These are phyloP conservation scores for Picea glauca DNA, from an alignment of 75 land plant genomes.

Conservation along the genomic window DNA sequence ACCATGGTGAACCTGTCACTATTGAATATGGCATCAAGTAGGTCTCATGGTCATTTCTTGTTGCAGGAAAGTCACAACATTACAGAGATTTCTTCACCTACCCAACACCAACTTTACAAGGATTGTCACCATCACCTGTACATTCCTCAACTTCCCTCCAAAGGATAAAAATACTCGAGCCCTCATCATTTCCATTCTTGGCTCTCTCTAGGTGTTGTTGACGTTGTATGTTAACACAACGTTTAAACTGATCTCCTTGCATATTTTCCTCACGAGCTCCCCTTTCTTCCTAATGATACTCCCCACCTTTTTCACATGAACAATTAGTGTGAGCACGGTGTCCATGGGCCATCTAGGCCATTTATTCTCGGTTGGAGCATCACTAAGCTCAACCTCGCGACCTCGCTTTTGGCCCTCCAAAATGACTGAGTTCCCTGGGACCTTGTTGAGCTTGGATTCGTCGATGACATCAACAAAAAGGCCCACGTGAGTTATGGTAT, in stretches of 20 bases:
- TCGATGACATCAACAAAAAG: constrained; percentile 82
- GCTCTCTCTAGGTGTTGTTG: too few species aligned
- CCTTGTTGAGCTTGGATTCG: constrained; percentile 45
- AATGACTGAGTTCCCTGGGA: constrained; percentile 63
- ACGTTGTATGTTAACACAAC: too few species aligned
- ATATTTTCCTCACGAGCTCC: constrained; percentile 85
- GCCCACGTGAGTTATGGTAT: constrained; percentile 72
- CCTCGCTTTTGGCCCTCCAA: neutral
- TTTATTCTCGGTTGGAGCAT: constrained; percentile 29
- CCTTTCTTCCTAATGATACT: constrained; percentile 90
- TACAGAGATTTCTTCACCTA: too few species aligned
- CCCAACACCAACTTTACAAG: too few species aligned
- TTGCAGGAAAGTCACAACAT: too few species aligned
- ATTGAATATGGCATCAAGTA: too few species aligned
- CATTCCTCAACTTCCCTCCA: too few species aligned
- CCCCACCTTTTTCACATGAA: constrained; percentile 84
- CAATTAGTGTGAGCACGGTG: constrained; percentile 70
- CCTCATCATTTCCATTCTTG: too few species aligned
- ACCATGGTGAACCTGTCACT: too few species aligned
- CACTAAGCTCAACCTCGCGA: neutral
- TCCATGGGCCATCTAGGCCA: constrained; percentile 98
- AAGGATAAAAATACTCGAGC: too few species aligned
- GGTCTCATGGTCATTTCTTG: too few species aligned
- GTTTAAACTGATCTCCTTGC: constrained; percentile 58
- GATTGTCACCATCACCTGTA: too few species aligned